phyloP scores from a whole-genome alignment of 495 filamentous ascomycete genomes.

The Arthonia radiata region DNA sequence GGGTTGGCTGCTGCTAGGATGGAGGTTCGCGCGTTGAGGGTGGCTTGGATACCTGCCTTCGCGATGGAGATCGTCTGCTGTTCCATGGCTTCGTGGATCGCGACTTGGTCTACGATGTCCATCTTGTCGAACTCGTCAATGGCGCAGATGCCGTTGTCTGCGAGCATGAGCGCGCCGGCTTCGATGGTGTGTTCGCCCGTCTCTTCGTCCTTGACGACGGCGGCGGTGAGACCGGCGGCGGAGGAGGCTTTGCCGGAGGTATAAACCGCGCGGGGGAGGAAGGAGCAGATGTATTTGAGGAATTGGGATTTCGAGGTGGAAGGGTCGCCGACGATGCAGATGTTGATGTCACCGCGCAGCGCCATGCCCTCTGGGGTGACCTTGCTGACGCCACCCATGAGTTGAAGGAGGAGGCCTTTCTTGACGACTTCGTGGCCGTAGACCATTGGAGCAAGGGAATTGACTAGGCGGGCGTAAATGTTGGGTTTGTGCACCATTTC shows the following conservation, averaged over 20 bases:
- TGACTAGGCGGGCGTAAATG: slow-evolving; percentile 79
- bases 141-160: slow-evolving; percentile 88
- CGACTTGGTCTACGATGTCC: slow-evolving; percentile 93
- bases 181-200: slow-evolving; percentile 98
- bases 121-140: slow-evolving; percentile 99
- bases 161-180: slow-evolving; percentile 92
- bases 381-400: slow-evolving; percentile 84
- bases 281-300: slow-evolving; percentile 88
- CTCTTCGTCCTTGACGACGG: slow-evolving; percentile 93
- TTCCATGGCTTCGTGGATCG: slow-evolving; percentile 99
- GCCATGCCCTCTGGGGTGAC: slow-evolving; percentile 76
- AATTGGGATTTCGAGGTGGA: slow-evolving; percentile 98
- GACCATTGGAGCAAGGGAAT: slow-evolving; percentile 90
- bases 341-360: slow-evolving; percentile 90
- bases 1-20: slow-evolving; percentile 96
- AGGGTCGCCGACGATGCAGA: slow-evolving; percentile 94
- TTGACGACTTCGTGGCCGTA: slow-evolving; percentile 96
- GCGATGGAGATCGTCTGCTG: slow-evolving; percentile 99
- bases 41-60: slow-evolving; percentile 96
- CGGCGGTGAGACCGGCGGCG: slow-evolving; percentile 88
- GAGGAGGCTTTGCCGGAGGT: slow-evolving; percentile 96
- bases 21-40: slow-evolving; percentile 78
- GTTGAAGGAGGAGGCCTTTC: slow-evolving; percentile 79
- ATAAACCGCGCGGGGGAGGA: slow-evolving; percentile 89
- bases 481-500: slow-evolving; percentile 84